Evolutionary conservation across 2,329 filamentous ascomycete species (phyloP).

Genomic region (Helminthosporium solani): DNA sequence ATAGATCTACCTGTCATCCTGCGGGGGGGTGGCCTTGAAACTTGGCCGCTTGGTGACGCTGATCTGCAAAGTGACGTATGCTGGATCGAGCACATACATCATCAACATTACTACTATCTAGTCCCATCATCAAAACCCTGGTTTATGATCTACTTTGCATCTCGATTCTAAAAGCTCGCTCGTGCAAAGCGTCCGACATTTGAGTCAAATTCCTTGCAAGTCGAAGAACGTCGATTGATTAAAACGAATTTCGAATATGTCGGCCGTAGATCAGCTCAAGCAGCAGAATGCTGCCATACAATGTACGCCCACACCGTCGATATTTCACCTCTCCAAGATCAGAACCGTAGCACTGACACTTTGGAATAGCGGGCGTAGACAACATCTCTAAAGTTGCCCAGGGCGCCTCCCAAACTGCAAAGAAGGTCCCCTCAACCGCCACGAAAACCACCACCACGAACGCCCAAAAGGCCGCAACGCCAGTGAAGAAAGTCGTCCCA

Average conservation of each 20-base stretch:
- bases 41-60: constrained; percentile 7
- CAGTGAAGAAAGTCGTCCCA: constrained; percentile 26
- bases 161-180: background rate
- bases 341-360: background rate
- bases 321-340: background rate
- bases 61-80: constrained; percentile 12
- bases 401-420: constrained; percentile 21
- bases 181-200: too few species aligned
- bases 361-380: constrained; percentile 28
- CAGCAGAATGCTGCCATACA: constrained; percentile 46
- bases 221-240: background rate
- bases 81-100: background rate
- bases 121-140: background rate
- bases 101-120: background rate
- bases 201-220: background rate
- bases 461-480: constrained; percentile 17
- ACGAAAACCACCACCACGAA: constrained; percentile 19
- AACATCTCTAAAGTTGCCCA: constrained; percentile 31
- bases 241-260: constrained; percentile 21
- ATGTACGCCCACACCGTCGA: constrained; percentile 29
- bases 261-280: constrained; percentile 43
- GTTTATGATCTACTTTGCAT: constrained; percentile 4
- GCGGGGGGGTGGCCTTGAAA: too few species aligned
- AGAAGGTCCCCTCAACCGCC: constrained; percentile 27
- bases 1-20: background rate